phyloP scores from a whole-genome alignment of 129 eudicot species.

The Escallonia rubra region DNA sequence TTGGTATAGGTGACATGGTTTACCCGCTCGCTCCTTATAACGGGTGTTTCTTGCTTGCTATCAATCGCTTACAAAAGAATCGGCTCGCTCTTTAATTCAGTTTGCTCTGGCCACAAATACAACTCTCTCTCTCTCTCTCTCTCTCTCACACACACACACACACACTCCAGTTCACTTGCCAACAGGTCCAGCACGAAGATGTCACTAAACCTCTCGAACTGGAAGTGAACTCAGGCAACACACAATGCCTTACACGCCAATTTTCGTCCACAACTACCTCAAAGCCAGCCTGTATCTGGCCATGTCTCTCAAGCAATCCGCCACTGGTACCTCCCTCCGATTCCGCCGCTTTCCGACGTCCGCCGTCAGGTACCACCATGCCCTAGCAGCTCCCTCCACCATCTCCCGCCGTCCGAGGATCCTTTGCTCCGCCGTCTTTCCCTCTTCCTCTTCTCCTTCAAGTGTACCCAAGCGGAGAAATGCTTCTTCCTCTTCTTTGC shows the following conservation, averaged over 20 bases:
- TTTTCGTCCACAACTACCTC: slow-evolving; percentile 28
- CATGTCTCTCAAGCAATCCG: slow-evolving; percentile 15
- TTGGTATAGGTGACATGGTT: too few species aligned
- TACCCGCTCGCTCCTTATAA: too few species aligned
- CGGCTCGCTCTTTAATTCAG: too few species aligned
- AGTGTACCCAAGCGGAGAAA: slow-evolving; percentile 20
- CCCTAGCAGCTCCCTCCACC: background rate
- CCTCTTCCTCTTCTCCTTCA: slow-evolving; percentile 16
- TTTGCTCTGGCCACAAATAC: too few species aligned
- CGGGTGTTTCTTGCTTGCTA: too few species aligned
- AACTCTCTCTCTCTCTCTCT: too few species aligned
- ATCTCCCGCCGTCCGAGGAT: background rate
- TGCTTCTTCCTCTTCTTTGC: slow-evolving; percentile 22
- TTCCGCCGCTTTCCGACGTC: background rate
- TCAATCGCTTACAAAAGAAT: too few species aligned
- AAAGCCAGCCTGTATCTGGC: slow-evolving; percentile 14
- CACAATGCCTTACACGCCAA: slow-evolving; percentile 33
- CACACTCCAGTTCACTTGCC: too few species aligned
- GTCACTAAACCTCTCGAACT: background rate
- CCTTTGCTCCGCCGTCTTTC: slow-evolving; percentile 21
- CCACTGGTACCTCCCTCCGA: background rate
- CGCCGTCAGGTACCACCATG: background rate
- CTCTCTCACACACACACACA: too few species aligned
- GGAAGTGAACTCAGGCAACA: background rate
- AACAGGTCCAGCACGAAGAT: background rate